Evolutionary conservation across 768 basidiomycete species (phyloP), one percentile per base, ranked within the genome.

Genomic region (Suillus paluster): DNA sequence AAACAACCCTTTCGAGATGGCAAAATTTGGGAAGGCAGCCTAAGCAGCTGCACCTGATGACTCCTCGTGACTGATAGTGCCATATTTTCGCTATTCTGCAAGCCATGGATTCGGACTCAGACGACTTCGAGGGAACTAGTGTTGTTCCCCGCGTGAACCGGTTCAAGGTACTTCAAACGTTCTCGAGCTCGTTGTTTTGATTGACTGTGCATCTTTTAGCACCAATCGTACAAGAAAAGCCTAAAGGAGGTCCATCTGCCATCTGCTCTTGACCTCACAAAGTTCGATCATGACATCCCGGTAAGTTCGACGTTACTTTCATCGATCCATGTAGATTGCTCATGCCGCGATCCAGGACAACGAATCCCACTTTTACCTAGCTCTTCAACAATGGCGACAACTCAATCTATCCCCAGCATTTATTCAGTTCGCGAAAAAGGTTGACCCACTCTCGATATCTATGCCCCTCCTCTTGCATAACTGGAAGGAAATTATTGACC

Each of bases 401-500:
- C 83, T 95, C 63, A 94, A 92, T 72, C 83, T 96, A 23, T 82
- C 92, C 2, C 84, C 90, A 1, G 80, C 86, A 2, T 95, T 95
- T 72, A 74, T 94, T 58, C 75, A 79, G 33, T 95, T 94, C 69
- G 86, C 88, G 2, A 80, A 82, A 61, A 81, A 82, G 63, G 86
- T 82, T 0, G 83, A 87, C 45, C 73, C 81, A 0, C 77, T 93
- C 42, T 86, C 90, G 6, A 82, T 85, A 3, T 93, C 91, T 5
- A 86, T 95, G 84, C 89, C 93, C 1, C 77, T 94, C 33, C 82
- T 96, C 15, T 79, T 96, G 9, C 91, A 92, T 67, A 88, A 94
- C 73, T 91, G 90, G 86, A 77, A 80, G 64, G 85, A 89, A 15
- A 81, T 96, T 2, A 77, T 89, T 23, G 77, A 82, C 2, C 65